Base-by-base conservation (phyloP, 208 protist species). In the Acanthamoeba royreba region DNA sequence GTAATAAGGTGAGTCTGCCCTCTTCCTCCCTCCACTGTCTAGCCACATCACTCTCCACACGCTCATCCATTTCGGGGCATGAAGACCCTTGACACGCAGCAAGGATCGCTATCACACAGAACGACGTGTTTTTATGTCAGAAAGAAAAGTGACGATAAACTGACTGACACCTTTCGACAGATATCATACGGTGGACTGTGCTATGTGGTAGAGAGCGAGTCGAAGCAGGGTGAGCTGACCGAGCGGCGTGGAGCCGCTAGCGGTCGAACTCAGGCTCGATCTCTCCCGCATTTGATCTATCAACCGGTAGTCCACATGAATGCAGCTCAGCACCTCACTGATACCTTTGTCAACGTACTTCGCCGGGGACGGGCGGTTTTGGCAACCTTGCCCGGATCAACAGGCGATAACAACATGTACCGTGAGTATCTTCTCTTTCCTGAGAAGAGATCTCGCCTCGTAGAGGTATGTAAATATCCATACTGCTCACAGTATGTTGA, bases 211-310 rank as follows among this genome's bases (percentile, higher is more conserved):
- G 61, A 92, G 46, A 42, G 55, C 4, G 86, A 92, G 40, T 92
- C 55, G 33, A 13, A 19, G 55, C 86, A 92, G 43, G 86, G 86
- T 19, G 53, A 79, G 55, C 28, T 77, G 42, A 2, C 69, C 13
- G 4, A 81, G 38, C 43, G 47, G 69, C 69, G 40, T 28, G 55
- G n/a, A n/a, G n/a, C n/a, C n/a, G n/a, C n/a, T n/a, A n/a, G n/a
- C n/a, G n/a, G 38, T 13, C 86, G 86, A 3, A 19, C 38, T 9
- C 38, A 77, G 25, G 31, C 43, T 22, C 25, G 25, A 7, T 77
- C 86, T 22, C 40, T 92, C 55, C 86, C 86, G n/a, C 86, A 92
- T 77, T n/a, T 77, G 61, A 33, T 92, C 86, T 92, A 92, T 40
- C 86, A 77, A 25, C 86, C 86, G 0, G 40, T 5, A 3, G 43